Percentiles rank a stretch among this genome's conserved stretches.
These are phyloP conservation scores for Cenchrus americanus DNA, from an alignment of 176 grass and related monocot species.

Conservation along the genomic window DNA sequence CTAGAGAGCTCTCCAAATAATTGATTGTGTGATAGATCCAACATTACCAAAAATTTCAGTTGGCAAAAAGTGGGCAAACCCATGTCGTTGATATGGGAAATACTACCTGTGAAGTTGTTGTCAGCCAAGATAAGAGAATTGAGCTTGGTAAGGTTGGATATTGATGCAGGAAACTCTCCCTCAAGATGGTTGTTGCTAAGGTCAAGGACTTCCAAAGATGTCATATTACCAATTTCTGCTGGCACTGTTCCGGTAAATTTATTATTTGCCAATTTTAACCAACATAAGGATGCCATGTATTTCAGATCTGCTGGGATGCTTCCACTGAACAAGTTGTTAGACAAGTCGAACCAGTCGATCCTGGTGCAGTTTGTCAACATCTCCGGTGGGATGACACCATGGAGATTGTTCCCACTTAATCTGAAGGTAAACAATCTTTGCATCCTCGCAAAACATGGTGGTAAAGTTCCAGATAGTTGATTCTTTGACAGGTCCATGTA, in stretches of 20 bases:
- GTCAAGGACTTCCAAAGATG: conserved; percentile 28
- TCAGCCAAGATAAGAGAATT: neutral
- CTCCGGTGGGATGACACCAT: neutral
- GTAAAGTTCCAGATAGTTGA: conserved; percentile 13
- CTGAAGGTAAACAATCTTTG: neutral
- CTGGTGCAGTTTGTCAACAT: conserved; percentile 24
- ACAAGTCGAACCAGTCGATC: conserved; percentile 6
- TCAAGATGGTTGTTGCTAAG: conserved; percentile 46
- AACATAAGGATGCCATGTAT: neutral
- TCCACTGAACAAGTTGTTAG: neutral
- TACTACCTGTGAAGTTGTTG: conserved; percentile 31
- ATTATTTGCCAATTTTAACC: conserved; percentile 34
- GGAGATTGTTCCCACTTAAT: neutral
- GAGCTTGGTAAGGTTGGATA: conserved; percentile 32
- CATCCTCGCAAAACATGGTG: conserved; percentile 2
- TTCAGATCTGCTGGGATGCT: neutral
- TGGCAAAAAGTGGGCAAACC: neutral
- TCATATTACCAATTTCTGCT: conserved; percentile 43
- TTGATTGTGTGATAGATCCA: conserved; percentile 34
- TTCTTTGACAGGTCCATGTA: neutral
- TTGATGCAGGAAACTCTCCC: conserved; percentile 42
- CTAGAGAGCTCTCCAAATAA: conserved; percentile 38
- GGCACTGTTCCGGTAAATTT: conserved; percentile 36
- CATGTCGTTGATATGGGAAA: neutral
- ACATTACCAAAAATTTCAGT: neutral